A percentile compares a stretch with the other conserved stretches of the same genome.
Evolutionary conservation across 495 filamentous ascomycete species (phyloP).

Genomic region (Neurospora sp.): DNA sequence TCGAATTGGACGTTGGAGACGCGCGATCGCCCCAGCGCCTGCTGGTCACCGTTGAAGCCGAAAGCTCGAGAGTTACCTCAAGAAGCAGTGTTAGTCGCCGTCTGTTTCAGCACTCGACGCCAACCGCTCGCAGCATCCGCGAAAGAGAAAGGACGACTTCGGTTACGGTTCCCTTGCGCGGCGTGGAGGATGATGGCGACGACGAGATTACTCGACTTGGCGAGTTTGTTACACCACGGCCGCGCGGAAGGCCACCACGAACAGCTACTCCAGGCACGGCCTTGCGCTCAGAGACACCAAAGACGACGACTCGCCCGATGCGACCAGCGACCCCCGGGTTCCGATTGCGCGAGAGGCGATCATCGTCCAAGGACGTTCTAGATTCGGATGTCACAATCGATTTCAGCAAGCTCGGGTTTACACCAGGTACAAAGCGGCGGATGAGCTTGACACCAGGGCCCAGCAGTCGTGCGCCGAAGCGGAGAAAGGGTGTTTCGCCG

Average conservation of each 20-base stretch:
- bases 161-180: constrained; percentile 40
- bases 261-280: constrained; percentile 24
- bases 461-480: constrained; percentile 15
- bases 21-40: constrained; percentile 39
- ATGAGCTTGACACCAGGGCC: constrained; percentile 12
- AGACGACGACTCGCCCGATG: constrained; percentile 28
- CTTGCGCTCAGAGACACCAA: neutral
- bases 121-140: constrained; percentile 11
- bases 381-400: constrained; percentile 11
- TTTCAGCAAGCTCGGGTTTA: neutral
- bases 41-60: constrained; percentile 44
- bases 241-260: constrained; percentile 26
- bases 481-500: constrained; percentile 8
- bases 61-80: constrained; percentile 16
- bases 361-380: constrained; percentile 10
- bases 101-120: constrained; percentile 30
- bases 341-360: neutral
- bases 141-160: constrained; percentile 26
- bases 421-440: constrained; percentile 2
- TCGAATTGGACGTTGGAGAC: constrained; percentile 43
- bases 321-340: constrained; percentile 30
- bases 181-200: constrained; percentile 32
- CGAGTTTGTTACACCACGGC: constrained; percentile 25
- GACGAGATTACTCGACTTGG: constrained; percentile 13
- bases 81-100: constrained; percentile 24